Evolutionary conservation across 2,329 filamentous ascomycete genomes (phyloP).

Genomic region (Chalaropsis ovoidea): DNA sequence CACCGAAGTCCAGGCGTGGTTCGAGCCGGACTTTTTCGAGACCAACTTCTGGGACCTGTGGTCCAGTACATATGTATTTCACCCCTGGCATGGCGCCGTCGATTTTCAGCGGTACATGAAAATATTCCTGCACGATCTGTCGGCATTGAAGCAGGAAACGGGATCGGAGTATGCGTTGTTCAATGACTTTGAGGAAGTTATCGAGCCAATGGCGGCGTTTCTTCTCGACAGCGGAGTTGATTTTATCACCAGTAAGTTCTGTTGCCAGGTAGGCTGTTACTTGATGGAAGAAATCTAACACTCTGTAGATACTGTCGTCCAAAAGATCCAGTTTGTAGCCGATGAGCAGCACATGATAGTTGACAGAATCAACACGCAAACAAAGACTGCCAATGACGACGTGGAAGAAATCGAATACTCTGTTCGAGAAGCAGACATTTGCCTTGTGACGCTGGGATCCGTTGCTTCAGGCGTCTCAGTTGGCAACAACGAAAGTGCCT

Average conservation of each 20-base stretch:
- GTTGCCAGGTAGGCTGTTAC: too few species aligned
- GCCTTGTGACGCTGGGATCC: constrained; percentile 35
- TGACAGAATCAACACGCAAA: constrained; percentile 14
- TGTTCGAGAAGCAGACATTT: constrained; percentile 30
- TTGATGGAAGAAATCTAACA: not conserved
- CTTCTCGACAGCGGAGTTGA: constrained; percentile 31
- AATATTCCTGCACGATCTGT: constrained; percentile 31
- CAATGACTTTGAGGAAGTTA: constrained; percentile 33
- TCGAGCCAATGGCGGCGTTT: constrained; percentile 31
- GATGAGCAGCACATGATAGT: constrained; percentile 3
- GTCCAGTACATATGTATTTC: constrained; percentile 33
- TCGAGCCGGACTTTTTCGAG: constrained; percentile 30
- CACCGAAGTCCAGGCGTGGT: constrained; percentile 29
- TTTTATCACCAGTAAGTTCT: constrained; percentile 26
- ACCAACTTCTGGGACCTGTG: constrained; percentile 35
- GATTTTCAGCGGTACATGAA: constrained; percentile 33
- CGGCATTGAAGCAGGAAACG: constrained; percentile 31
- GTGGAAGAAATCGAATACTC: constrained; percentile 8
- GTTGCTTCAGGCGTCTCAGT: constrained; percentile 30
- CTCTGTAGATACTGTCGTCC: constrained; percentile 5
- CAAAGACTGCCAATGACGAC: not conserved
- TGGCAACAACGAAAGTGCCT: constrained; percentile 18
- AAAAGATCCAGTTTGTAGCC: not conserved
- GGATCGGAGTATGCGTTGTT: constrained; percentile 30
- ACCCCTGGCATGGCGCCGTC: constrained; percentile 33